These are phyloP conservation scores for Microdochium paspali DNA, from an alignment of 2,329 filamentous ascomycete species.

Conservation along the genomic window DNA sequence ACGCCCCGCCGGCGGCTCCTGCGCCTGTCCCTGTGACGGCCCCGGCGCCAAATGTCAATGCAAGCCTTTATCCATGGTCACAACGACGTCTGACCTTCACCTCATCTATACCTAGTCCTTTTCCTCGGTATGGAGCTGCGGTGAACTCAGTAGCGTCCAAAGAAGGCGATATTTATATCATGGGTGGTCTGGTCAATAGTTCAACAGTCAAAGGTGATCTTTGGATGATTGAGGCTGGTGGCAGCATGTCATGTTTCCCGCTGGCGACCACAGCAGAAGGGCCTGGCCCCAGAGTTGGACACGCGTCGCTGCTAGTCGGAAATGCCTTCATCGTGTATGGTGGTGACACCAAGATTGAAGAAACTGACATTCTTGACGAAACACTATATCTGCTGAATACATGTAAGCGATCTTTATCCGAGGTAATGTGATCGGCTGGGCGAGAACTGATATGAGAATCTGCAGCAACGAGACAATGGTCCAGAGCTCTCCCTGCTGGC, in stretches of 20 bases:
- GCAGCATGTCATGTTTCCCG: conserved; percentile 82
- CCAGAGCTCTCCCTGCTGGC: conserved; percentile 79
- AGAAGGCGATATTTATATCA: conserved; percentile 94
- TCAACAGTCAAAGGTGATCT: conserved; percentile 93
- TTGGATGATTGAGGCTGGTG: conserved; percentile 93
- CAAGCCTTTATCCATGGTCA: conserved; percentile 81
- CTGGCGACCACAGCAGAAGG: conserved; percentile 88
- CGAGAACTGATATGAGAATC: background rate
- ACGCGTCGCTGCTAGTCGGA: conserved; percentile 86
- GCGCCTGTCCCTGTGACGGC: background rate
- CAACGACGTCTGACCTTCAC: conserved; percentile 82
- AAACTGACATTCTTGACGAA: conserved; percentile 84
- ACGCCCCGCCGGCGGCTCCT: conserved; percentile 27
- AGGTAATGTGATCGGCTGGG: background rate
- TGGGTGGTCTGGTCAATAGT: conserved; percentile 93
- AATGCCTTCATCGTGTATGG: conserved; percentile 99
- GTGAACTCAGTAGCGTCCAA: conserved; percentile 90
- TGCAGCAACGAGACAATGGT: conserved; percentile 94
- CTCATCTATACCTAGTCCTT: conserved; percentile 72
- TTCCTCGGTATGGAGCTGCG: conserved; percentile 92
- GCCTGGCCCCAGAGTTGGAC: conserved; percentile 87
- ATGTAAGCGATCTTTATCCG: conserved; percentile 53
- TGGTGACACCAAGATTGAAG: conserved; percentile 94
- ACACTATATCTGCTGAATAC: conserved; percentile 95
- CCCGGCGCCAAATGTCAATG: conserved; percentile 10